Evolutionary conservation across 1,284 basidiomycete species (phyloP).

Genomic region (Ustilago shanxiensis): DNA sequence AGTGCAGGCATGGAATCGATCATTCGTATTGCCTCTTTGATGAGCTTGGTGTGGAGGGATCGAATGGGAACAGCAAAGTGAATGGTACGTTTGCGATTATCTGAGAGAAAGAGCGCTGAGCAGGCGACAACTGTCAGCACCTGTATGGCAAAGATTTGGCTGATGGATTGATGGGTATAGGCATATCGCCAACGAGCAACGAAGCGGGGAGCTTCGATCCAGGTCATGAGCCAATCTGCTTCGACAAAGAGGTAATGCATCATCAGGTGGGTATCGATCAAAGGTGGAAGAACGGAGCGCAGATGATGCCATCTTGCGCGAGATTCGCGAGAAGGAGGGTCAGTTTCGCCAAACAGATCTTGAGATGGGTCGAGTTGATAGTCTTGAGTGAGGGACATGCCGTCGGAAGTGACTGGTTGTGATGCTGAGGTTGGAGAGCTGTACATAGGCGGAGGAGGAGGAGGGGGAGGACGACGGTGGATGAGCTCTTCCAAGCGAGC

Average conservation of each 20-base stretch:
- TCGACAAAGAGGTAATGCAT: slow-evolving; percentile 34
- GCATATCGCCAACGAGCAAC: slow-evolving; percentile 33
- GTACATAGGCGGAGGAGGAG: neutral
- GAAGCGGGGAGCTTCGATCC: slow-evolving; percentile 23
- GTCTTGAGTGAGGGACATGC: neutral
- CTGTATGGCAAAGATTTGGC: slow-evolving; percentile 27
- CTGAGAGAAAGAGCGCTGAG: slow-evolving; percentile 27
- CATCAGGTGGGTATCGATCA: slow-evolving; percentile 37
- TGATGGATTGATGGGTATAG: slow-evolving; percentile 29
- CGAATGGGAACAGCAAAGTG: slow-evolving; percentile 30
- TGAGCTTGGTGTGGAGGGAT: slow-evolving; percentile 26
- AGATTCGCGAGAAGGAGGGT: slow-evolving; percentile 20
- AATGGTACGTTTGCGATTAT: slow-evolving; percentile 29
- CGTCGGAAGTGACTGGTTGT: neutral
- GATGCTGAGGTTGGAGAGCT: too few species aligned
- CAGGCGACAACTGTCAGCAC: slow-evolving; percentile 22
- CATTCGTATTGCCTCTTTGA: slow-evolving; percentile 29
- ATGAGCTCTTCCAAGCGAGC: slow-evolving; percentile 29
- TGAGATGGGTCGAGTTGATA: slow-evolving; percentile 13
- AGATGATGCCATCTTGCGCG: slow-evolving; percentile 30
- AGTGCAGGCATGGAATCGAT: slow-evolving; percentile 28
- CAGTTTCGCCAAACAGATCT: slow-evolving; percentile 16
- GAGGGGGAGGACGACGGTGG: neutral
- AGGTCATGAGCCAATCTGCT: slow-evolving; percentile 34
- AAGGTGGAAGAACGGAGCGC: slow-evolving; percentile 24